Evolutionary conservation across 441 rosid genomes (phyloP), one percentile per base, ranked within the genome.

Genomic region (Euphorbia neoarborescens): DNA sequence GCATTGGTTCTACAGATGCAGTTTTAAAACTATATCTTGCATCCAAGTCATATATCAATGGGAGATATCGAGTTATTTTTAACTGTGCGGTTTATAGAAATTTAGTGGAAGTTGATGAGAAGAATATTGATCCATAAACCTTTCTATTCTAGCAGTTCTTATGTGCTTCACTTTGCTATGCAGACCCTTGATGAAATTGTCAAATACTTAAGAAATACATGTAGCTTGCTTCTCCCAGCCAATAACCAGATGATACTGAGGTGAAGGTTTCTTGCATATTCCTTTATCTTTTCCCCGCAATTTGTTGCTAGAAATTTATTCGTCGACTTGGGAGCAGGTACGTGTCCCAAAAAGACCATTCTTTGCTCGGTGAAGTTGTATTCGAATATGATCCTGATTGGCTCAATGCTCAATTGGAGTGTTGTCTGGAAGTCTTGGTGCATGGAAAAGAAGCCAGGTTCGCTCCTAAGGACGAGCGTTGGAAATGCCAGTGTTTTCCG

Each of bases 151-250:
- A 37, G 6, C 17, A 27, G 40, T 12, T 13, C 9, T 51, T 7
- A 42, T 12, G n/a, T n/a, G 34, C 62, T 67, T 22, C 34, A 17
- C 53, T 6, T 62, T 76, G 40, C 46, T 71, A 17, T 75, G 73
- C 84, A 90, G 96, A 90, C 89, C 56, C 92, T 90, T 50, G 87
- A 80, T 30, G 96, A 88, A 34, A 67, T 84, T 5, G 80, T 90
- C 74, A 75, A 77, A 76, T 81, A 66, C 80, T 88, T 79, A 65
- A 81, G 57, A 72, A 88, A 80, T 69, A 77, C 88, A 59, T 86
- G 83, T 71, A 77, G 75, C 48, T 77, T 75, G 83, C 83, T 91
- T 68, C 83, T 88, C 0, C 17, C 72, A 10, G 84, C 91, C 37
- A 75, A 85, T 42, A 68, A 82, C 73, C 79, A 83, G 61, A 83